phyloP scores from a whole-genome alignment of 2,329 filamentous ascomycete species.

The Penicillium sp. region DNA sequence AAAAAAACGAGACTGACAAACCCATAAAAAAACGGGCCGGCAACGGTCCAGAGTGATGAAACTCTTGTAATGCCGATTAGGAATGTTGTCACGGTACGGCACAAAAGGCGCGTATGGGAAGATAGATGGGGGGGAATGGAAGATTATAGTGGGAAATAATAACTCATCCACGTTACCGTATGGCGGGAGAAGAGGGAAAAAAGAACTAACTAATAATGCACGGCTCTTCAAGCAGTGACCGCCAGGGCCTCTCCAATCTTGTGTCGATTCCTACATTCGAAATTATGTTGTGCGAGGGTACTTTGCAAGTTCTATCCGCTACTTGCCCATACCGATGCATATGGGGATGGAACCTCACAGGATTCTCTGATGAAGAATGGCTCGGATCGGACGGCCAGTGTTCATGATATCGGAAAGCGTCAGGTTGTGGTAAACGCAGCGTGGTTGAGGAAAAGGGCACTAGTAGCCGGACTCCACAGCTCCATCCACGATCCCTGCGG shows the following conservation, averaged over 20 bases:
- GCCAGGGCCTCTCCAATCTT: neutral
- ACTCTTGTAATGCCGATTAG: constrained; percentile 9
- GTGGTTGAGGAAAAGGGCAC: constrained; percentile 12
- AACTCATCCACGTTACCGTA: neutral
- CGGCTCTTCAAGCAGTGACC: constrained; percentile 4
- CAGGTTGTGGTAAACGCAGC: constrained; percentile 15
- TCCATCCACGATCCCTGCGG: constrained; percentile 21
- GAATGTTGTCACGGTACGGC: constrained; percentile 21
- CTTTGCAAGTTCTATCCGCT: neutral
- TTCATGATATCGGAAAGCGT: constrained; percentile 13
- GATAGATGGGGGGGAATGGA: neutral
- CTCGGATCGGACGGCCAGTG: neutral
- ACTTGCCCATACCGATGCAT: neutral
- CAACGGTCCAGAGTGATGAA: constrained; percentile 3
- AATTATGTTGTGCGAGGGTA: constrained; percentile 15
- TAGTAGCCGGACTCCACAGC: constrained; percentile 16
- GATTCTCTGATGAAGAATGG: neutral
- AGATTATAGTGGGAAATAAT: neutral
- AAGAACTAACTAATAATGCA: neutral
- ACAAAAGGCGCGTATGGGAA: neutral
- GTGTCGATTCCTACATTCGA: neutral
- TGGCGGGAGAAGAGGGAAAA: neutral
- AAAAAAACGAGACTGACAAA: neutral
- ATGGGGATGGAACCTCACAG: neutral
- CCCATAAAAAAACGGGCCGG: neutral